Evolutionary conservation across 768 basidiomycete genomes (phyloP).

Genomic region (Mycena polygramma): DNA sequence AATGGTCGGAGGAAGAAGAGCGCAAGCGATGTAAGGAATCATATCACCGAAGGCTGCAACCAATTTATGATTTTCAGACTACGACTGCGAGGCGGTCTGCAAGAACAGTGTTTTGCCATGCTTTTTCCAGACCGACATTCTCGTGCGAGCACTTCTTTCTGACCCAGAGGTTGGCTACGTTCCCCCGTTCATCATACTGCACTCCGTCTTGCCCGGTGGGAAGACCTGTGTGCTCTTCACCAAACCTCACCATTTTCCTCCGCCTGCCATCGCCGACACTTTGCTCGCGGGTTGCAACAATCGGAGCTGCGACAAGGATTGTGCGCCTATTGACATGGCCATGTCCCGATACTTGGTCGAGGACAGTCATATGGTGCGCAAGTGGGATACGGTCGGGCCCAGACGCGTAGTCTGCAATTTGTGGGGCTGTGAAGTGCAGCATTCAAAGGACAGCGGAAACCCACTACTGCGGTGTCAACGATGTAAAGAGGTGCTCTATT

Average conservation of each 20-base stretch:
- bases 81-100: neutral
- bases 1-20: conserved; percentile 24
- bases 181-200: conserved; percentile 41
- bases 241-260: conserved; percentile 23
- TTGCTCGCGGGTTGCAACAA: conserved; percentile 28
- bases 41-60: neutral
- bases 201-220: conserved; percentile 4
- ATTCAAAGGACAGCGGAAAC: conserved; percentile 13
- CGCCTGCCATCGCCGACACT: conserved; percentile 11
- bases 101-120: conserved; percentile 13
- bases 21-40: conserved; percentile 3
- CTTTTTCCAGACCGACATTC: conserved; percentile 30
- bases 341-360: conserved; percentile 15
- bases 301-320: conserved; percentile 14
- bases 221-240: conserved; percentile 36
- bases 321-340: conserved; percentile 29
- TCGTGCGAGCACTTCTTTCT: conserved; percentile 36
- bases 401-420: conserved; percentile 34
- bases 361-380: conserved; percentile 22
- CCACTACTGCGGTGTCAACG: conserved; percentile 33
- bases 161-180: conserved; percentile 41
- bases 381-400: neutral
- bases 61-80: neutral
- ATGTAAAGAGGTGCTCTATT: conserved; percentile 38
- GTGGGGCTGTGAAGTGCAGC: conserved; percentile 26